Evolutionary conservation across 129 eudicot species (phyloP), one percentile per base, ranked within the genome.

Genomic region (Saussurea involucrata): DNA sequence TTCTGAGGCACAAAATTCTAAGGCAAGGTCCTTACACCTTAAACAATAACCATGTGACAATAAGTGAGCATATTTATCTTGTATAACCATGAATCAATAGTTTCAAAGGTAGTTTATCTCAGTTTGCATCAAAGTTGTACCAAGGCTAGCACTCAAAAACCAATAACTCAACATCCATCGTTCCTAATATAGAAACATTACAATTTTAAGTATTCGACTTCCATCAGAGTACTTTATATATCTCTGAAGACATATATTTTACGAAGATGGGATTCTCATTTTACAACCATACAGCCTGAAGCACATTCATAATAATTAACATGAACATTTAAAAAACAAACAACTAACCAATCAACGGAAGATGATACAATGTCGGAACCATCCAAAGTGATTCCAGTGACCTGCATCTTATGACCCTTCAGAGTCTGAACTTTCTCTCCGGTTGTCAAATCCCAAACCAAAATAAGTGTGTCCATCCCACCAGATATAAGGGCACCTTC

Each of bases 401-500:
- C 99, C 86, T 95, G 99, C 92, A 82, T 65, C 72, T 85, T 64
- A 74, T 95, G 99, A 55, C 97, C 99, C 71, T 67, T 90, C 66
- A 92, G 79, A 33, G 82, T 81, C 81, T 87, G 91, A 61, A 87
- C 85, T 72, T 78, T 92, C 86, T 95, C 97, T 55, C 96, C 97
- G 4, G 85, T 87, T 22, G 78, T 83, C 87, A 95, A 71, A 81
- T 95, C 87, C 97, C 97, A 92, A 24, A 95, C 92, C 66, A 88
- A 57, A 44, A 92, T 89, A 76, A 90, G 89, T 0, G 94, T 95
- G 76, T 95, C 99, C 97, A 90, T 95, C 63, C 97, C 99, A n/a
- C 99, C 99, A 65, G 96, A 95, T 66, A 95, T 80, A 60, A 92
- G 75, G 36, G 91, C 90, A 67, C 99, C 99, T 81, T 87, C 96